Evolutionary conservation across 2,329 filamentous ascomycete species (phyloP).

Genomic region (Cercospora beticola): DNA sequence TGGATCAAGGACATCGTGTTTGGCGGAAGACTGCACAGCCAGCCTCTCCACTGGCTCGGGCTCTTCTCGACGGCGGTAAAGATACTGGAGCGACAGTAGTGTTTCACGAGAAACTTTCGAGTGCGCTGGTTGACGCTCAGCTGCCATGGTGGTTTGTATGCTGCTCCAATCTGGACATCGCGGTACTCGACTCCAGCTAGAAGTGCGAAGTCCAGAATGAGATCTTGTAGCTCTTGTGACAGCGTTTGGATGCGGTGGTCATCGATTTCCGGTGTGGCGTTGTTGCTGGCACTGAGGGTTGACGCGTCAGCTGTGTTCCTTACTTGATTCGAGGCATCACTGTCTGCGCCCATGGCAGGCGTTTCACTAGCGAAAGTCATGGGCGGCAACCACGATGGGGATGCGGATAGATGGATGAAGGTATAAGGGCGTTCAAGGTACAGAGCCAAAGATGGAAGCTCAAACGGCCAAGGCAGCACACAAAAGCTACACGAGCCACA

Average conservation of each 20-base stretch:
- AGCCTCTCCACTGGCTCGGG: neutral
- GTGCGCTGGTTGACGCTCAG: neutral
- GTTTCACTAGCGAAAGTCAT: too few species aligned
- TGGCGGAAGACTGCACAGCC: neutral
- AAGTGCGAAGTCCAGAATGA: neutral
- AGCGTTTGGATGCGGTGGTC: neutral
- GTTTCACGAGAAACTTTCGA: neutral
- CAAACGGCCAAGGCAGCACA: too few species aligned
- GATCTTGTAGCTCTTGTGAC: slow-evolving; percentile 9
- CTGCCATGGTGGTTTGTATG: slow-evolving; percentile 4
- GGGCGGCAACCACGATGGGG: too few species aligned
- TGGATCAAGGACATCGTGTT: neutral
- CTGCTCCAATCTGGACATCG: neutral
- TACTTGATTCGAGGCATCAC: too few species aligned
- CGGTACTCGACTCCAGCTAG: neutral
- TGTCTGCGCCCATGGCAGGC: too few species aligned
- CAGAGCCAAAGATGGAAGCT: too few species aligned
- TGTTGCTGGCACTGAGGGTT: too few species aligned
- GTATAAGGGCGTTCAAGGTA: too few species aligned
- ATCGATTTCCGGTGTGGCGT: neutral
- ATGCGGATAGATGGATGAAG: too few species aligned
- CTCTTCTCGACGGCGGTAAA: neutral
- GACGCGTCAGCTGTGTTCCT: too few species aligned
- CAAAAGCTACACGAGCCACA: too few species aligned
- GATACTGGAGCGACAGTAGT: neutral